Percentiles rank a stretch among this genome's conserved stretches.
Evolutionary conservation across 192 early-diverging fungal genomes (phyloP).

Genomic region (Paraglomus brasilianum): DNA sequence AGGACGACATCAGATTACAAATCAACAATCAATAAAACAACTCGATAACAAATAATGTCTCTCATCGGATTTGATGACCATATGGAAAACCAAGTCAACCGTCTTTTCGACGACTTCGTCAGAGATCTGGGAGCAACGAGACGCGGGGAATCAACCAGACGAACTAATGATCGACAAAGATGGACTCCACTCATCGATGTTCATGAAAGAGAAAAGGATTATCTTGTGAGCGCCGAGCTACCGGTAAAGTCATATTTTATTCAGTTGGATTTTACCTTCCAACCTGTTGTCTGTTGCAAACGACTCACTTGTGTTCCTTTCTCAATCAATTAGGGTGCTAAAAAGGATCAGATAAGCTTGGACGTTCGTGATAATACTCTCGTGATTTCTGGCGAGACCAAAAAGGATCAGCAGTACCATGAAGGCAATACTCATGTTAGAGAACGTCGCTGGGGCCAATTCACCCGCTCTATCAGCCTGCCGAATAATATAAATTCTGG

Average conservation of each 20-base stretch:
- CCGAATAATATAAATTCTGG: constrained; percentile 48
- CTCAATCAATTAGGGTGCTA: constrained; percentile 36
- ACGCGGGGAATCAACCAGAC: too few species aligned
- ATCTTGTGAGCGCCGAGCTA: constrained; percentile 4
- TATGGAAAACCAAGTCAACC: too few species aligned
- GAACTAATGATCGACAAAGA: neutral
- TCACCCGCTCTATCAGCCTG: constrained; percentile 47
- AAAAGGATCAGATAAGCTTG: constrained; percentile 55
- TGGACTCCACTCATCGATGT: constrained; percentile 3
- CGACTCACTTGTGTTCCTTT: neutral
- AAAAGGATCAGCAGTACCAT: constrained; percentile 34
- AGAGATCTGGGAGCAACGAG: too few species aligned
- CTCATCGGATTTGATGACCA: too few species aligned
- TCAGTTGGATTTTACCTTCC: too few species aligned
- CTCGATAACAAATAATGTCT: too few species aligned
- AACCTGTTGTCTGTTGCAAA: too few species aligned
- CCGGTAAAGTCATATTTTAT: too few species aligned
- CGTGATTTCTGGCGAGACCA: constrained; percentile 46
- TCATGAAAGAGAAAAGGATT: constrained; percentile 17
- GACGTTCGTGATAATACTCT: constrained; percentile 48
- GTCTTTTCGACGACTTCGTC: constrained; percentile 3
- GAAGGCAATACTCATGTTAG: constrained; percentile 45
- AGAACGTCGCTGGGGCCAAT: constrained; percentile 54
- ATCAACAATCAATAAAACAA: too few species aligned
- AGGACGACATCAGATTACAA: too few species aligned